phyloP scores from a whole-genome alignment of 2,329 filamentous ascomycete genomes.

The Aspergillus sp. region DNA sequence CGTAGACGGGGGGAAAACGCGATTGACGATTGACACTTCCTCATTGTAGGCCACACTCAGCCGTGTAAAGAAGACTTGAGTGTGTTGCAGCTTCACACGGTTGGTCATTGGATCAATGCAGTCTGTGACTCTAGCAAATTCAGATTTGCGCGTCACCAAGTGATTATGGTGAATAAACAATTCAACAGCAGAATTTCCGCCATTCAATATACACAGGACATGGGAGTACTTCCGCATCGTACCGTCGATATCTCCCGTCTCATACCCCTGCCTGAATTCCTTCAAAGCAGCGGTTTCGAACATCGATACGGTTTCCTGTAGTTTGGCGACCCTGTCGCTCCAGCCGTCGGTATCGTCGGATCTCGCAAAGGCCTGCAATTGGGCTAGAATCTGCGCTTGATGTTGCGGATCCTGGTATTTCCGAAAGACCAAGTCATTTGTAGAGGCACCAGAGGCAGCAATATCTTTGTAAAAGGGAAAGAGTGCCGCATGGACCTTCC shows the following conservation, averaged over 20 bases:
- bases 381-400: conserved; percentile 81
- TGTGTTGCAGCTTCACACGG: conserved; percentile 69
- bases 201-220: conserved; percentile 74
- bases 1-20: conserved; percentile 66
- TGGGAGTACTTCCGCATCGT: conserved; percentile 83
- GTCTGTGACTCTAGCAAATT: conserved; percentile 67
- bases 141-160: conserved; percentile 64
- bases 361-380: conserved; percentile 67
- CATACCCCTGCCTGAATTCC: conserved; percentile 90
- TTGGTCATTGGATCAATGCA: conserved; percentile 65
- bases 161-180: conserved; percentile 85
- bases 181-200: conserved; percentile 68
- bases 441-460: conserved; percentile 57
- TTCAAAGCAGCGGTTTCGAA: conserved; percentile 86
- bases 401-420: conserved; percentile 81
- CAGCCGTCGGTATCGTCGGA: conserved; percentile 76
- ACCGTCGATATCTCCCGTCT: conserved; percentile 78
- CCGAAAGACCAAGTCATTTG: conserved; percentile 76
- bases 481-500: conserved; percentile 78
- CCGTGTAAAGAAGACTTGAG: conserved; percentile 68
- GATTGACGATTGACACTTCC: conserved; percentile 68
- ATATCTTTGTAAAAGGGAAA: conserved; percentile 86
- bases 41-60: conserved; percentile 71
- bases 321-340: conserved; percentile 59
- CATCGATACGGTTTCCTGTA: conserved; percentile 65